Conservation (phyloP, 192 early-diverging fungal genomes). For the Bifiguratus adelaidae region DNA sequence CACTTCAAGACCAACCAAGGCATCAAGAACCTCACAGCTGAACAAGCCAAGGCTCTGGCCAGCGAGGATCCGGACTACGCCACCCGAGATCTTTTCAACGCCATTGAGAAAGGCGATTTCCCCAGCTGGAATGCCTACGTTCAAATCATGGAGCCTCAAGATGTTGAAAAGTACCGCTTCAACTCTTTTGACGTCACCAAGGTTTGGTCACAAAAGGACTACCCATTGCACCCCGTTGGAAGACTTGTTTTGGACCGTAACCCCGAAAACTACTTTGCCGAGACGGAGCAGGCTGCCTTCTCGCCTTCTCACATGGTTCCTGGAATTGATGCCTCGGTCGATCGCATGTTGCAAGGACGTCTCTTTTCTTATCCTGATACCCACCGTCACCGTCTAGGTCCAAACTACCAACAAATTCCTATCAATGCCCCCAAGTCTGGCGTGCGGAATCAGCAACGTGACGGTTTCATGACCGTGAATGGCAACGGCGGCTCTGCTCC, state of each 20-base stretch:
- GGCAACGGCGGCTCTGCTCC: conserved; percentile 45
- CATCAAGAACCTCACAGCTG: conserved; percentile 54
- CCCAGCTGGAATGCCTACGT: conserved; percentile 65
- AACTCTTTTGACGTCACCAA: conserved; percentile 82
- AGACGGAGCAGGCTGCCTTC: conserved; percentile 78
- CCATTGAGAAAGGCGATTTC: conserved; percentile 54
- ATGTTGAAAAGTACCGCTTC: conserved; percentile 61
- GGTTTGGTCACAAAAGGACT: conserved; percentile 68
- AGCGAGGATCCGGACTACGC: conserved; percentile 62
- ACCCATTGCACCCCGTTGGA: conserved; percentile 66
- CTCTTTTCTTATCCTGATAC: conserved; percentile 80
- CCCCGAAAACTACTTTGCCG: conserved; percentile 79
- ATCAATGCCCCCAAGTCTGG: conserved; percentile 64
- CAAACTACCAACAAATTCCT: conserved; percentile 73
- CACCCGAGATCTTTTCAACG: conserved; percentile 65
- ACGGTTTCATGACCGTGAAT: conserved; percentile 53
- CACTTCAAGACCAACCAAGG: conserved; percentile 77
- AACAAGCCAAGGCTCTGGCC: conserved; percentile 46
- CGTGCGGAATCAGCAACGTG: conserved; percentile 65
- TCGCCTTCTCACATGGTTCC: conserved; percentile 68
- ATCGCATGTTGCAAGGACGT: conserved; percentile 79
- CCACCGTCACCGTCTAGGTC: conserved; percentile 73
- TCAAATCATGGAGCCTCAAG: conserved; percentile 63
- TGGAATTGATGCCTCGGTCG: conserved; percentile 67
- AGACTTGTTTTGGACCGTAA: conserved; percentile 71